Percentiles rank a stretch among this genome's conserved stretches.
phyloP scores from a whole-genome alignment of 2,329 filamentous ascomycete genomes.

The Arthrobotrys conoides region DNA sequence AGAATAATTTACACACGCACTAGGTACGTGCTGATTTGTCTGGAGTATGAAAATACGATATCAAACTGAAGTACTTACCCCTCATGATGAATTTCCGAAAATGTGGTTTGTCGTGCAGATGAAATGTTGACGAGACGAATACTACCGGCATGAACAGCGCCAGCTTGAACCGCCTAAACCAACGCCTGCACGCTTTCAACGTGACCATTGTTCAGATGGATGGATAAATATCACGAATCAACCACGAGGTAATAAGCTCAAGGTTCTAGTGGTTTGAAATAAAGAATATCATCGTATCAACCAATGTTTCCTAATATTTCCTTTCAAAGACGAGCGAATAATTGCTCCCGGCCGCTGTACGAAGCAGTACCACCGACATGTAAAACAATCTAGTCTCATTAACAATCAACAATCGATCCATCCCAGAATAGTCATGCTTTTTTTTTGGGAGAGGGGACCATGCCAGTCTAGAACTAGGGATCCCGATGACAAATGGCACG shows the following conservation, averaged over 20 bases:
- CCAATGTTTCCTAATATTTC: not conserved
- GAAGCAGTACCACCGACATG: not conserved
- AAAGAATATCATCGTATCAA: not conserved
- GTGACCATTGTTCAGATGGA: conserved; percentile 5
- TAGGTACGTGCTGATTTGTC: conserved; percentile 7
- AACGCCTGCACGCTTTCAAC: conserved; percentile 28
- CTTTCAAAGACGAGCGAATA: conserved; percentile 10
- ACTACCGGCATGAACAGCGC: conserved; percentile 30
- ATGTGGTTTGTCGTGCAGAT: conserved; percentile 16
- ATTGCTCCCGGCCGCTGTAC: conserved; percentile 5
- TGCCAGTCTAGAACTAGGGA: conserved; percentile 37
- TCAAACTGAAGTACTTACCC: conserved; percentile 45
- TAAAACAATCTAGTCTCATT: too few relatives aligned
- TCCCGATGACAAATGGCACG: conserved; percentile 39
- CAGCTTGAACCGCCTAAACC: conserved; percentile 21
- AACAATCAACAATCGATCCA: not conserved
- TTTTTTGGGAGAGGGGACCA: not conserved
- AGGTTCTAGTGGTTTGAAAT: not conserved
- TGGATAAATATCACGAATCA: conserved; percentile 27
- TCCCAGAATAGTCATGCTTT: not conserved
- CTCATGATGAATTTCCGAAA: conserved; percentile 40
- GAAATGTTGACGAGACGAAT: conserved; percentile 24
- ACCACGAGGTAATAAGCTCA: conserved; percentile 7
- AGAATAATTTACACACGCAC: not conserved
- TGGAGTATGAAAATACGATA: conserved; percentile 26